These are phyloP conservation scores for Gossypium longicalyx DNA, from an alignment of 345 rosid genomes.

Conservation along the genomic window DNA sequence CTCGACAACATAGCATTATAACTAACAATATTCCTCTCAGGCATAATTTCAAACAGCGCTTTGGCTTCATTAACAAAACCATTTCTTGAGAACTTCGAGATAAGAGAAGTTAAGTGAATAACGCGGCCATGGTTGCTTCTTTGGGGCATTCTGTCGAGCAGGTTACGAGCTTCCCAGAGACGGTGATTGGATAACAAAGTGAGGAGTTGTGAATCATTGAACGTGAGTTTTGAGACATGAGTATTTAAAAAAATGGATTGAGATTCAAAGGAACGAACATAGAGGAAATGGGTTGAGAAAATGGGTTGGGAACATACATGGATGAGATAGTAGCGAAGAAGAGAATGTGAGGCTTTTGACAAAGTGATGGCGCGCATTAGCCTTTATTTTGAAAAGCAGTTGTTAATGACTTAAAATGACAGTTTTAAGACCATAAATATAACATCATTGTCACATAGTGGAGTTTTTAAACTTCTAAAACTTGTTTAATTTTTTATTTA, in stretches of 20 bases:
- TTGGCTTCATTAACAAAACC: slow-evolving; percentile 19
- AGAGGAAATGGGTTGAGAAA: not conserved
- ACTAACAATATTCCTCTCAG: slow-evolving; percentile 17
- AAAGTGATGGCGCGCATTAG: slow-evolving; percentile 11
- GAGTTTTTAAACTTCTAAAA: no score
- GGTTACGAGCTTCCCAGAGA: slow-evolving; percentile 5
- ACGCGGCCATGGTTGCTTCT: slow-evolving; percentile 12
- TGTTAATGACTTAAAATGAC: not conserved
- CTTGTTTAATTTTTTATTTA: no score
- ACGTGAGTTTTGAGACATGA: not conserved
- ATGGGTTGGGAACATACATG: not conserved
- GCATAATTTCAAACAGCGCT: slow-evolving; percentile 18
- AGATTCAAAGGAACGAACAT: slow-evolving; percentile 5
- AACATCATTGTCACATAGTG: no score
- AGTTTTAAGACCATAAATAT: not conserved
- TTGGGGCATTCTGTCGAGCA: slow-evolving; percentile 13
- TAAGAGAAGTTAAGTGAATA: slow-evolving; percentile 12
- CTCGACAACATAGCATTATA: slow-evolving; percentile 16
- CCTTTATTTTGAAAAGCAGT: not conserved
- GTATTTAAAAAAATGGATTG: not conserved
- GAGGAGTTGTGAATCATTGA: slow-evolving; percentile 8
- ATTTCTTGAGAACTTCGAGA: slow-evolving; percentile 8
- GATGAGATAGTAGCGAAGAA: not conserved
- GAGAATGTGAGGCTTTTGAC: not conserved
- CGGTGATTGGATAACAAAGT: not conserved